A percentile compares a stretch with the other conserved stretches of the same genome.
These are phyloP conservation scores for Pittosporum tobira DNA, from an alignment of 129 eudicot species.

Conservation along the genomic window DNA sequence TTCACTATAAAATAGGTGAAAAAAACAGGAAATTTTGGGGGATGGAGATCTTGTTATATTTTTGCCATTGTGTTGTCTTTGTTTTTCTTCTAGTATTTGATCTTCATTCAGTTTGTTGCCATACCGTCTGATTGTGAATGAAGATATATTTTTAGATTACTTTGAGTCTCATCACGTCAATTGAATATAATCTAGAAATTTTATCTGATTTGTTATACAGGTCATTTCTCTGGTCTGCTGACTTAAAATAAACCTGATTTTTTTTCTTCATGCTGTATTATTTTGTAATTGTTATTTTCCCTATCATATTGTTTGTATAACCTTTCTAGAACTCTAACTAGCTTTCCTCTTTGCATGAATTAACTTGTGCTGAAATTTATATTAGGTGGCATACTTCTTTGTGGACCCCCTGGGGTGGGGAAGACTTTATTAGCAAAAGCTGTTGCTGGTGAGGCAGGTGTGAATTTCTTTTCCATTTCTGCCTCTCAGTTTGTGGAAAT, in stretches of 20 bases:
- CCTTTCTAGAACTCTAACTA: not conserved
- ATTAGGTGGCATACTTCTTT: slow-evolving; percentile 92
- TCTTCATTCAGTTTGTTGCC: not conserved
- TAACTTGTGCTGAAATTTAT: slow-evolving; percentile 5
- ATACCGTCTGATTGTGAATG: not conserved
- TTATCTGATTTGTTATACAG: not conserved
- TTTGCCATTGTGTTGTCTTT: not conserved
- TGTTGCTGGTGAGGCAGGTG: slow-evolving; percentile 99
- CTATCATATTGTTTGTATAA: not conserved
- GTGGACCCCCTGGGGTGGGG: slow-evolving; percentile 99
- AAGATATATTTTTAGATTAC: not conserved
- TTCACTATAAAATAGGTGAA: not conserved
- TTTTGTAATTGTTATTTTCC: not conserved
- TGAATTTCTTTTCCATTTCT: slow-evolving; percentile 87
- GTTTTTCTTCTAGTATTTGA: not conserved
- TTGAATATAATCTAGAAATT: not conserved
- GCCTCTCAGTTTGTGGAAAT: slow-evolving; percentile 98
- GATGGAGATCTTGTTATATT: not conserved
- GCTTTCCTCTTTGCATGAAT: not conserved
- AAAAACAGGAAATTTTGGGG: not conserved
- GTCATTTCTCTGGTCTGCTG: not conserved
- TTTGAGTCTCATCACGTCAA: not conserved
- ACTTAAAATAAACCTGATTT: not conserved
- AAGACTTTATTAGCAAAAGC: slow-evolving; percentile 95
- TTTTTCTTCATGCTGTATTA: not conserved